Evolutionary conservation across 352 stramenopile genomes (phyloP).

Genomic region (Pythium sp.): DNA sequence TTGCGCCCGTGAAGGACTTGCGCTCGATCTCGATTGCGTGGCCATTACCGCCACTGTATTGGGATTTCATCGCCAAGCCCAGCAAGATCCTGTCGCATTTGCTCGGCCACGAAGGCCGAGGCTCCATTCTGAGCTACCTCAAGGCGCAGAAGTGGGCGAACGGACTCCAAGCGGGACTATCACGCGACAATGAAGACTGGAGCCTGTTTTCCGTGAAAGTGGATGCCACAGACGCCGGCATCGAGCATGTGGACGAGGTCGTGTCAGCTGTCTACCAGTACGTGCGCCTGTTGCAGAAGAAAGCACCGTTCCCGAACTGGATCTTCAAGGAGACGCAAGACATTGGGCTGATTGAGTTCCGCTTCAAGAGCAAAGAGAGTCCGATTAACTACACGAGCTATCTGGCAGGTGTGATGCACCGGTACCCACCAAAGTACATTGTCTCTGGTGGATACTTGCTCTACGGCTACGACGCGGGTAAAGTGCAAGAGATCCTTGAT

Average conservation of each 20-base stretch:
- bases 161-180: constrained; percentile 61
- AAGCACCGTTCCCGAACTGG: constrained; percentile 28
- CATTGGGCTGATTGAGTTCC: constrained; percentile 55
- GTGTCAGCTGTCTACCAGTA: constrained; percentile 69
- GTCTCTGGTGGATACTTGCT: constrained; percentile 61
- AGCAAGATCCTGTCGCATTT: constrained; percentile 90
- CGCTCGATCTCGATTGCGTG: constrained; percentile 73
- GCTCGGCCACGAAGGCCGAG: constrained; percentile 91
- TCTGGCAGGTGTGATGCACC: constrained; percentile 67
- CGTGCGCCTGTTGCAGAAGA: constrained; percentile 45
- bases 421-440: constrained; percentile 56
- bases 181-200: constrained; percentile 71
- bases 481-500: constrained; percentile 52
- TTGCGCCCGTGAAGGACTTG: constrained; percentile 68
- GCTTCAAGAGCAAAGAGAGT: constrained; percentile 79
- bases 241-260: constrained; percentile 58
- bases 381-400: constrained; percentile 69
- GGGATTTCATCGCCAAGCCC: constrained; percentile 59
- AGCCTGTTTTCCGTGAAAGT: constrained; percentile 65
- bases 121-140: constrained; percentile 91
- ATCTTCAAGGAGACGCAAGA: constrained; percentile 70
- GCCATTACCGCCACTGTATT: constrained; percentile 50
- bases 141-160: constrained; percentile 82
- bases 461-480: constrained; percentile 58
- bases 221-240: constrained; percentile 62